Evolutionary conservation across 148 eudicot genomes (phyloP), one percentile per base, ranked within the genome.

Genomic region (Amaranthus hypochondriacus): DNA sequence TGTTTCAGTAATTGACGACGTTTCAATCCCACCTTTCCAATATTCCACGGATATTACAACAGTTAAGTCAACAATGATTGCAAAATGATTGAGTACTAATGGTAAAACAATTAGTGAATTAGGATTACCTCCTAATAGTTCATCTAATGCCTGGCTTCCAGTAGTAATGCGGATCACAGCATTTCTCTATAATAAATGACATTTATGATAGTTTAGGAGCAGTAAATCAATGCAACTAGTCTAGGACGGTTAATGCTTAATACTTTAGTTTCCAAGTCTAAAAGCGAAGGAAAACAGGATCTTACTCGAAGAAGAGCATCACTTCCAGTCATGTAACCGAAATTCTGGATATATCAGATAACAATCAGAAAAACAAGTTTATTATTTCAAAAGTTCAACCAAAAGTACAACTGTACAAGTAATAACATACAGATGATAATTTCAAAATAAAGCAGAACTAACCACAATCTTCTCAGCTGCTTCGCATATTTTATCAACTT

Each of bases 401-500:
- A 2, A 12, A 11, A 3, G 55, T 28, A 13, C 13, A 7, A 18
- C 18, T 18, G 18, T 18, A 18, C 18, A 18, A 18, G 18, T 18
- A 28, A 28, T 28, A 28, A 28, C 39, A 28, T 28, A 28, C 2
- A 28, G 39, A 28, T 28, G 39, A 28, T 28, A 28, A 28, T 28
- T 28, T 28, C 39, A 28, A 28, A 28, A 28, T 28, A 28, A 28
- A 28, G 54, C 57, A 61, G 13, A 57, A 73, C 92, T 80, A 46
- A 95, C 97, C 89, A 95, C 97, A 74, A 95, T 84, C 79, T 95
- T 95, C 79, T 95, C 99, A 65, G 89, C 99, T 70, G 97, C 96
- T 85, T 95, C 99, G 48, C 97, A 95, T 52, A 95, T 95, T 77
- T 95, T 95, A 74, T 92, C 97, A 47, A 95, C 99, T 83, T 95